These are phyloP conservation scores for Phytophthora multivora DNA, from an alignment of 352 stramenopile genomes.

Conservation along the genomic window DNA sequence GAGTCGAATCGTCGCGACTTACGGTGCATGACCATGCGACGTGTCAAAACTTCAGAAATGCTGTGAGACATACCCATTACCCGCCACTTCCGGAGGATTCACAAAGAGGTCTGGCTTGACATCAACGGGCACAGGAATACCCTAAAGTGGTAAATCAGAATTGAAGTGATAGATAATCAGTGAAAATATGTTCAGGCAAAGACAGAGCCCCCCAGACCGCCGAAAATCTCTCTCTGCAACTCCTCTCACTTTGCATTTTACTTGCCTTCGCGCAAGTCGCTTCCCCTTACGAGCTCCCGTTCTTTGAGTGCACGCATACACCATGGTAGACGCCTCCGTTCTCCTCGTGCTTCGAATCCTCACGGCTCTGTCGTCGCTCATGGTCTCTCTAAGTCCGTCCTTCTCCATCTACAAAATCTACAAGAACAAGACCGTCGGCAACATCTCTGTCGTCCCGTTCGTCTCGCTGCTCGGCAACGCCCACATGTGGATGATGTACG, in stretches of 20 bases:
- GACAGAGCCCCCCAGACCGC: constrained; percentile 21
- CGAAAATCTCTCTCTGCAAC: constrained; percentile 8
- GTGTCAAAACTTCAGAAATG: constrained; percentile 37
- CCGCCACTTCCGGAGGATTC: neutral
- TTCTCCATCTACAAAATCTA: constrained; percentile 45
- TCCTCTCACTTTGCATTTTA: constrained; percentile 27
- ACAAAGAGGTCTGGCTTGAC: neutral
- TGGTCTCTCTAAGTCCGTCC: constrained; percentile 43
- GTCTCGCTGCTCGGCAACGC: constrained; percentile 46
- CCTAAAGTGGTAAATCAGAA: constrained; percentile 1
- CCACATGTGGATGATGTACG: constrained; percentile 54
- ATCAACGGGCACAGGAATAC: neutral
- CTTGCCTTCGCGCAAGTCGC: constrained; percentile 18
- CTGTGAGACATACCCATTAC: constrained; percentile 19
- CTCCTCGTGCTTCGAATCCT: constrained; percentile 34
- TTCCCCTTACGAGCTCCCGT: constrained; percentile 1
- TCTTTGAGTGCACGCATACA: neutral
- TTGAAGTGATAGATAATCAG: constrained; percentile 13
- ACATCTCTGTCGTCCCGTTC: constrained; percentile 46
- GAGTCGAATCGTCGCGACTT: constrained; percentile 11
- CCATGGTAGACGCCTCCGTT: constrained; percentile 24
- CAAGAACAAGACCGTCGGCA: constrained; percentile 38
- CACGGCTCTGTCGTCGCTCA: constrained; percentile 40
- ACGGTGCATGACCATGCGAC: constrained; percentile 12
- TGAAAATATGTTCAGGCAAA: neutral